Conservation (phyloP, 805 yeast species). For the Saccharomycopsis babjevae region DNA sequence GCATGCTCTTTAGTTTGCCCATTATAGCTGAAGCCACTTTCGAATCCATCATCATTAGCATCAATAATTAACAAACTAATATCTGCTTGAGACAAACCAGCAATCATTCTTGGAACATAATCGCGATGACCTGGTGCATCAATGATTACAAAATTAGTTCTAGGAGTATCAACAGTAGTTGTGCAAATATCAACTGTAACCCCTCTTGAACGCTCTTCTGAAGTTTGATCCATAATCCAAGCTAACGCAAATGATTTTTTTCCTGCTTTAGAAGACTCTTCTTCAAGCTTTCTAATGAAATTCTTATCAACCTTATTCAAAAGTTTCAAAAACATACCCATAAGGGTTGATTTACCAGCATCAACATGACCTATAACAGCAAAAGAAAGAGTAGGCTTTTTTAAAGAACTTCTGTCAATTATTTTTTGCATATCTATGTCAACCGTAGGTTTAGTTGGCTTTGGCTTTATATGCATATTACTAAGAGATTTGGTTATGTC, state of each 20-base stretch:
- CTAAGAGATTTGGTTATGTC: conserved; percentile 1
- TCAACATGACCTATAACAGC: conserved; percentile 83
- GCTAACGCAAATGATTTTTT: conserved; percentile 76
- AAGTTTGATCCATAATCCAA: conserved; percentile 77
- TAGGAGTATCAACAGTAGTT: conserved; percentile 49
- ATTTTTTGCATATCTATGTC: conserved; percentile 32
- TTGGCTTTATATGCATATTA: conserved; percentile 16
- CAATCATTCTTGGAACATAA: conserved; percentile 78
- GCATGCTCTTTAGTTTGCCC: conserved; percentile 80
- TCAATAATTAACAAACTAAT: conserved; percentile 66
- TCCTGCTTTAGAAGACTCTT: conserved; percentile 57
- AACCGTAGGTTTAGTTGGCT: conserved; percentile 33
- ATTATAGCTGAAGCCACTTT: conserved; percentile 51
- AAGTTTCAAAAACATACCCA: conserved; percentile 65
- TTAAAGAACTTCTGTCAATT: conserved; percentile 25
- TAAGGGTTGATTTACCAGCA: conserved; percentile 73
- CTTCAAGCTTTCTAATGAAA: conserved; percentile 49
- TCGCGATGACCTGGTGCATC: conserved; percentile 84
- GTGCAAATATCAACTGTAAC: conserved; percentile 73
- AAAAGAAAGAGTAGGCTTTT: conserved; percentile 53
- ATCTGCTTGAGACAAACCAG: conserved; percentile 75
- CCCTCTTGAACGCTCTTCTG: conserved; percentile 66
- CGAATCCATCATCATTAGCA: conserved; percentile 54
- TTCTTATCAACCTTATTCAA: conserved; percentile 56
- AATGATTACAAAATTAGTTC: conserved; percentile 52